These are phyloP conservation scores for Mycena polygramma DNA, from an alignment of 768 basidiomycete genomes.

Conservation along the genomic window DNA sequence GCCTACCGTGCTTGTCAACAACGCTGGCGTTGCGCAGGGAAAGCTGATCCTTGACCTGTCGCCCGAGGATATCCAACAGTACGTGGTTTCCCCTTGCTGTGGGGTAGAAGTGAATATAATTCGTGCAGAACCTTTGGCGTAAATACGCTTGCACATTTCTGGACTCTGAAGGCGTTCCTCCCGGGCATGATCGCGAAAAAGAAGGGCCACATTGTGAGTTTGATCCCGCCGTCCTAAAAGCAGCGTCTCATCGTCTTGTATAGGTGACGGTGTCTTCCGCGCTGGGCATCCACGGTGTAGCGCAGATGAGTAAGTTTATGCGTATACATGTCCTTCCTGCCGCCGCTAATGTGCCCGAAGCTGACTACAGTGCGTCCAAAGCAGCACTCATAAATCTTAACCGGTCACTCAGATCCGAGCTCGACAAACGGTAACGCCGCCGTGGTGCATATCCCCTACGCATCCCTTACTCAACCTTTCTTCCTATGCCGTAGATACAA, in stretches of 20 bases:
- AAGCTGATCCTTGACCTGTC: slow-evolving; percentile 85
- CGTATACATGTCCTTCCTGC: slow-evolving; percentile 8
- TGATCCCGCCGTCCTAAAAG: not conserved
- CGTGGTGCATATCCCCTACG: slow-evolving; percentile 29
- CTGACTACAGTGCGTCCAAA: slow-evolving; percentile 94
- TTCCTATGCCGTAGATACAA: slow-evolving; percentile 64
- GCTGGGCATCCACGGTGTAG: slow-evolving; percentile 77
- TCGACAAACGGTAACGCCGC: slow-evolving; percentile 74
- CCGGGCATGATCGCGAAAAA: slow-evolving; percentile 86
- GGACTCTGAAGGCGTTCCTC: slow-evolving; percentile 93
- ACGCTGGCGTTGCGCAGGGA: slow-evolving; percentile 94
- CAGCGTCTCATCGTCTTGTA: slow-evolving; percentile 35
- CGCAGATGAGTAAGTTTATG: slow-evolving; percentile 76
- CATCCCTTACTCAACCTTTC: slow-evolving; percentile 11
- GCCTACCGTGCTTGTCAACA: slow-evolving; percentile 93
- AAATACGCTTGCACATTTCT: slow-evolving; percentile 92
- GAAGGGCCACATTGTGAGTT: slow-evolving; percentile 85
- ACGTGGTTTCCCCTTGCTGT: slow-evolving; percentile 22
- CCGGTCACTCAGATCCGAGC: slow-evolving; percentile 89
- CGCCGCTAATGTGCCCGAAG: slow-evolving; percentile 51
- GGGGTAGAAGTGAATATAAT: slow-evolving; percentile 9
- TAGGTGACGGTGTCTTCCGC: slow-evolving; percentile 87
- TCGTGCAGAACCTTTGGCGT: slow-evolving; percentile 84
- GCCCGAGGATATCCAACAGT: slow-evolving; percentile 88
- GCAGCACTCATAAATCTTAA: slow-evolving; percentile 87